A percentile compares a stretch with the other conserved stretches of the same genome.
These are phyloP conservation scores for Chlorella sorokiniana DNA, from an alignment of 139 green algal species.

Conservation along the genomic window DNA sequence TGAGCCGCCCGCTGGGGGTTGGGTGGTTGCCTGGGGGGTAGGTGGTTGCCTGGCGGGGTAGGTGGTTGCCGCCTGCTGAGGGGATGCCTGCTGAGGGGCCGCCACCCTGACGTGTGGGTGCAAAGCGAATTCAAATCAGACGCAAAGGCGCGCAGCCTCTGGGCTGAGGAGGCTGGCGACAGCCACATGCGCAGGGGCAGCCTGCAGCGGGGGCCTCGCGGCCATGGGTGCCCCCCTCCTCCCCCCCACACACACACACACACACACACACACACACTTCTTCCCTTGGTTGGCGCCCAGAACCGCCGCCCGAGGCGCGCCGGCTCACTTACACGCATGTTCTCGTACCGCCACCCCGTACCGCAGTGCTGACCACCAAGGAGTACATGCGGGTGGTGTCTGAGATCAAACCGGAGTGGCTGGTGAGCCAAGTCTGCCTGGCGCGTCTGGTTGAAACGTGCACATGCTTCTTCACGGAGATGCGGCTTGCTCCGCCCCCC, in stretches of 20 bases:
- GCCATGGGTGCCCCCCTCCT: no score
- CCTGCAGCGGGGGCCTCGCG: no score
- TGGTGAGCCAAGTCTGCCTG: slow-evolving; percentile 49
- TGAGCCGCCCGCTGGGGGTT: slow-evolving; percentile 1
- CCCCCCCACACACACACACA: no score
- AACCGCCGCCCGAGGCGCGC: not conserved
- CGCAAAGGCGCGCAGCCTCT: no score
- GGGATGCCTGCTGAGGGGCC: no score
- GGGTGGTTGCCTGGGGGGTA: not conserved
- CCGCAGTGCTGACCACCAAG: slow-evolving; percentile 93
- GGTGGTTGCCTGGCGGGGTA: not conserved
- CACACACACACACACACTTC: not conserved
- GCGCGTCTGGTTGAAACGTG: not conserved
- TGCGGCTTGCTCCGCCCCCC: not conserved
- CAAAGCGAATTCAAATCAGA: no score
- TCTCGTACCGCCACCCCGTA: slow-evolving; percentile 38
- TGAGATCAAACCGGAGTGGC: slow-evolving; percentile 96
- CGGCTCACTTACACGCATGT: not conserved
- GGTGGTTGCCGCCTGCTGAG: not conserved
- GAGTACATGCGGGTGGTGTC: slow-evolving; percentile 95
- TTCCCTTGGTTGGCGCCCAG: not conserved
- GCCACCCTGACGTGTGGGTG: no score
- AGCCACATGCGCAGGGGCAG: no score
- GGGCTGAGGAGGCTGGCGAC: no score
- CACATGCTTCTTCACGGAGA: not conserved